Base-by-base conservation (phyloP, 2,329 filamentous ascomycete species). In the Drechmeria coniospora region DNA sequence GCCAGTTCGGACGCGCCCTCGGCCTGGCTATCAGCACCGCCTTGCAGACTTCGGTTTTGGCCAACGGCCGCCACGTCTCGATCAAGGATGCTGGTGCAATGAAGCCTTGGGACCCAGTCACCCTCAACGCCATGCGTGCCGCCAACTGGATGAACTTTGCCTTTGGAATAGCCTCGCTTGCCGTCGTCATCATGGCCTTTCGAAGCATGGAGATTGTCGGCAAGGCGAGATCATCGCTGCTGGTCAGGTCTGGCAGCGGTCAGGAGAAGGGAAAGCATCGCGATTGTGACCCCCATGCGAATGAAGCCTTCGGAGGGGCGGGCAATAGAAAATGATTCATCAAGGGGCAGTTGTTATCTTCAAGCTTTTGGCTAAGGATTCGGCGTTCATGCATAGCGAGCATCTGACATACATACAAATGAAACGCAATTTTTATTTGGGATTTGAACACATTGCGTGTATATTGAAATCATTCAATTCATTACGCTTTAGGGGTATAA, bases 1-100 rank as follows among this genome's bases (percentile, higher is more conserved):
- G 68, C 0, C 73, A 78, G 41, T 55, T 79, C 18, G 75, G 75
- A 0, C 57, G 75, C 6, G 65, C 74, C 1, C 62, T 80, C n/a
- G 66, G 71, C 2, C 53, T 80, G 1, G 75, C 74, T 1, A 57
- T 80, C 18, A 67, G 63, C 3, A 78, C 74, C 0, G 71, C 72
- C 0, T 54, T 78, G 2, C 74, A 80, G 44, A 71, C 70, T 0
- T 63, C 68, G 0, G 63, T 76, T 14, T 66, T 73, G 51, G 66
- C 66, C 0, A 45, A 53, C 3, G 52, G 56, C 15, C 53, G 62
- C 16, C 53, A 53, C 3, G 53, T 63, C 0, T 26, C 45, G 1
- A 54, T 70, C 0, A 44, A 63, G 33, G 29, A 57, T 3, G 59
- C 53, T 0, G 65, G 64, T 0, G 34, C 53, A 0, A 47, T 65